A percentile compares a stretch with the other conserved stretches of the same genome.
phyloP scores from a whole-genome alignment of 371 early-diverging fungal species.

The Mucor plumbeus region DNA sequence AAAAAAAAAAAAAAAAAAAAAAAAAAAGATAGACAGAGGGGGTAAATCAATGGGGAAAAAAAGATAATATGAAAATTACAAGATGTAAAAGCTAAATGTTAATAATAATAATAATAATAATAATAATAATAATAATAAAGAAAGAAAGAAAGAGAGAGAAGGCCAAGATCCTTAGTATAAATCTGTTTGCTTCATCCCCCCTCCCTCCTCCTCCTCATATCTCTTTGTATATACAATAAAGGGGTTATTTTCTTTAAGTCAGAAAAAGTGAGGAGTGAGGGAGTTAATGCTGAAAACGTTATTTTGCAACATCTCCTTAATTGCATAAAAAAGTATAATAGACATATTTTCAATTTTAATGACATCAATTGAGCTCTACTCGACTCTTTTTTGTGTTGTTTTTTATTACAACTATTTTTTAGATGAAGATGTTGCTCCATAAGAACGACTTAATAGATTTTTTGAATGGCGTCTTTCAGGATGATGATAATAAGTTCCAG shows the following conservation, averaged over 20 bases:
- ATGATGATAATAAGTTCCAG: slow-evolving; percentile 61
- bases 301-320: slow-evolving; percentile 2
- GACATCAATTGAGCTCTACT: slow-evolving; percentile 18
- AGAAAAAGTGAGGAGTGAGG: not conserved
- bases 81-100: not conserved
- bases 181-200: not conserved
- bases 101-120: no score
- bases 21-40: no score
- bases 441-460: slow-evolving; percentile 24
- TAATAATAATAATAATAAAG: slow-evolving; percentile 9
- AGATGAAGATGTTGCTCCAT: slow-evolving; percentile 27
- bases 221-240: not conserved
- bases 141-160: slow-evolving; percentile 7
- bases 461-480: slow-evolving; percentile 55
- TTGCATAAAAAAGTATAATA: not conserved
- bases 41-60: no score
- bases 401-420: slow-evolving; percentile 6
- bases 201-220: not conserved
- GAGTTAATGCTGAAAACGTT: not conserved
- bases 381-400: not conserved
- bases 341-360: slow-evolving; percentile 9
- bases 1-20: no score
- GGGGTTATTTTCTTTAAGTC: not conserved
- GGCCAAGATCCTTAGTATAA: slow-evolving; percentile 2
- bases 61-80: not conserved